Base-by-base conservation (phyloP, 306 rosid species). In the Gynostemma pentaphyllum region DNA sequence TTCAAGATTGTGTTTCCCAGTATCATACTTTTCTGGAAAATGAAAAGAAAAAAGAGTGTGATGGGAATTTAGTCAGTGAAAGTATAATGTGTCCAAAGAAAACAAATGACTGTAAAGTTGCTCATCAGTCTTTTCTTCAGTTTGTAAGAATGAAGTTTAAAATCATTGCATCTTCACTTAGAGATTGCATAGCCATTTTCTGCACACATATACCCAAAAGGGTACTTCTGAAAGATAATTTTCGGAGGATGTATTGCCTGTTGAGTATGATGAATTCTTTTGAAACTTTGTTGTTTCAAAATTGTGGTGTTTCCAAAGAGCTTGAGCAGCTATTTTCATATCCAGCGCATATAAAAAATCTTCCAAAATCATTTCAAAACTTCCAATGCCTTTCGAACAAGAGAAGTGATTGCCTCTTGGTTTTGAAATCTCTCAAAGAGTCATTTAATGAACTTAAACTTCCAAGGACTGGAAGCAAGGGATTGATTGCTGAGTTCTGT, bases 191-290 rank as follows among this genome's bases (percentile, higher is more conserved):
- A 45, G 70, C 70, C 0, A 39, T 72, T 45, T 48, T 85, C 7
- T 74, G 83, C 62, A 85, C 76, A 4, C 94, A 88, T 72, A 11
- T 88, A 40, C 60, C 85, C 46, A 70, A 57, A 69, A 74, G 71
- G 39, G 74, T 44, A 73, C 49, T 85, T 62, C 45, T 56, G 52
- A 78, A 68, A 15, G 37, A 55, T 34, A 79, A 74, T 67, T 63
- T 72, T 9, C 42, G 70, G 62, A 62, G 50, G 19, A 47, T 88
- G 84, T 36, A 19, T 1, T 37, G 40, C 28, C 78, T 83, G 24
- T 4, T 64, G 29, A 12, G 2, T 34, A 16, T 62, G 23, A 73
- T 85, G 26, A 62, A 69, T 70, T 72, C 77, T 41, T 79, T 88
- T 47, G 45, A 81, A 69, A 19, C 40, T 37, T 27, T 74, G 15